Conservation (phyloP, 257 asterid species). For the Scutellaria minor region DNA sequence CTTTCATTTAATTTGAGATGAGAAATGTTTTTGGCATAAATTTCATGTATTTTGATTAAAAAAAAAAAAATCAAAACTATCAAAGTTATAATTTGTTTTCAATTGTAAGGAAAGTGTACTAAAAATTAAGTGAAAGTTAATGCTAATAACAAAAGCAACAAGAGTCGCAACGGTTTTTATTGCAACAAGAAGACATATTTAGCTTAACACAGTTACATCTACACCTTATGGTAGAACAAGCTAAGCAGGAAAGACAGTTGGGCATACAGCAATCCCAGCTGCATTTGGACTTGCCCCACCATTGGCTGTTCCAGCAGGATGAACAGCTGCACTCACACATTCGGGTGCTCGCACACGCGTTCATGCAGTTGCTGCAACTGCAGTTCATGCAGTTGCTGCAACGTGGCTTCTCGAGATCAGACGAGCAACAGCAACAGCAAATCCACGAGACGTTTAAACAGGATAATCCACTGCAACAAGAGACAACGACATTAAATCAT, state of each 20-base stretch:
- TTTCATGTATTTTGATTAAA: too few species aligned
- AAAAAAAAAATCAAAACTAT: too few species aligned
- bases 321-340: slow-evolving; percentile 44
- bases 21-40: too few species aligned
- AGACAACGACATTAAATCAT: background rate
- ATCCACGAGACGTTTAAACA: slow-evolving; percentile 51
- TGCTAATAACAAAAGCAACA: slow-evolving; percentile 56
- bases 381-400: slow-evolving; percentile 35
- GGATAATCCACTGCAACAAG: slow-evolving; percentile 46
- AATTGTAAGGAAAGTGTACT: background rate
- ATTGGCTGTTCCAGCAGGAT: slow-evolving; percentile 39
- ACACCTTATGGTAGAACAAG: slow-evolving; percentile 31
- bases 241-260: slow-evolving; percentile 40
- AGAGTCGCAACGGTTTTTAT: slow-evolving; percentile 45
- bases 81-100: background rate
- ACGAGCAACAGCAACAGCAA: slow-evolving; percentile 44
- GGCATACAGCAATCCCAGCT: slow-evolving; percentile 42
- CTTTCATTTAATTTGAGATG: too few species aligned
- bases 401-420: slow-evolving; percentile 35
- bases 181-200: slow-evolving; percentile 50
- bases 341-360: slow-evolving; percentile 35
- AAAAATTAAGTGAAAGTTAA: background rate
- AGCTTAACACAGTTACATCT: slow-evolving; percentile 39
- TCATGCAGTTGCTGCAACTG: slow-evolving; percentile 34
- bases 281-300: slow-evolving; percentile 45